Evolutionary conservation across 805 yeast genomes (phyloP), one percentile per base, ranked within the genome.

Genomic region (Metschnikowia anglica): DNA sequence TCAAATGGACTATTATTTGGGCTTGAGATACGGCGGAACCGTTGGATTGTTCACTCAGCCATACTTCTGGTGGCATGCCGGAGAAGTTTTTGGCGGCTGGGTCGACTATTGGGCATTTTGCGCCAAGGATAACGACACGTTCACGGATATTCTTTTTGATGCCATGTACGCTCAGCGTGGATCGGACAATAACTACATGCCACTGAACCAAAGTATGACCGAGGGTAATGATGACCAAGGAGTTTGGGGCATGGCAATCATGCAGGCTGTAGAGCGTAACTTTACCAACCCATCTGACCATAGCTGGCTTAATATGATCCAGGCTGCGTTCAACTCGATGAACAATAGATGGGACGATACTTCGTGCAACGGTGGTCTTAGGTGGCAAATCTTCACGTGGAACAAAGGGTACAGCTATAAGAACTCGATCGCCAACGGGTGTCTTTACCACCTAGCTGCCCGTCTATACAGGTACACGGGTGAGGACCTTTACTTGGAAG

Each of bases 171-270:
- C 62, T 38, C 78, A 73, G 47, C 65, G 72, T 1, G 77, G 77
- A n/a, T 56, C 49, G 3, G 55, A 66, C 44, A 61, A 49, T 47
- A 61, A 72, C 55, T 72, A 70, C 46, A 65, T 73, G 53, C 77
- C 77, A 7, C 49, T 64, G n/a, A 73, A 73, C 49, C 76, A 70
- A 53, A 63, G 74, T 11, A 57, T 72, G 61, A 63, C 72, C 16
- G 77, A 73, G 51, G 77, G 77, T 49, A 73, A 73, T 50, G 77
- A 73, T 63, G 77, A 73, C 59, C 77, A 73, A 56, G 77, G 76
- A 41, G 74, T 73, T n/a, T 73, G 77, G 77, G 76, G 74, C 1
- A 55, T 73, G 63, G 66, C 76, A 5, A 59, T 68, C 34, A 65
- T 73, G 66, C 66, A 68, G 49, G 77, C 77, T 5, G 75, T 67